Evolutionary conservation across 805 yeast genomes (phyloP).

Genomic region (Pichia manshurica): DNA sequence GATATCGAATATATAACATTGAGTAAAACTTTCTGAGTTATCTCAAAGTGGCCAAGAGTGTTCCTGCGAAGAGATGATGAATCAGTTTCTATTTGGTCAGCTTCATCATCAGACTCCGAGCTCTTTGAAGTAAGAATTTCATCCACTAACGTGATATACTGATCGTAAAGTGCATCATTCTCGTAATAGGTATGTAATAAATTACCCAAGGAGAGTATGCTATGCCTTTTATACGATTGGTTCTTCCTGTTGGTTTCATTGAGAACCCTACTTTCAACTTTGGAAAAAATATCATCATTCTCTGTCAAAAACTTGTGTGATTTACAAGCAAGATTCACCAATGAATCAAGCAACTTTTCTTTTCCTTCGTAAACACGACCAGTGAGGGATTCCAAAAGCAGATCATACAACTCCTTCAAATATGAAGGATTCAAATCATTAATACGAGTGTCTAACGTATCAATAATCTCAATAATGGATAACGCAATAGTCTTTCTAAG

Average conservation of each 20-base stretch:
- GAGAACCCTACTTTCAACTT: constrained; percentile 40
- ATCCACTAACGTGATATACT: constrained; percentile 33
- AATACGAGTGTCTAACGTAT: constrained; percentile 33
- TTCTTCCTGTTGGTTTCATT: constrained; percentile 66
- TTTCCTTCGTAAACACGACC: constrained; percentile 91
- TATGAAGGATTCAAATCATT: constrained; percentile 16
- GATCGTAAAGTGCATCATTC: constrained; percentile 29
- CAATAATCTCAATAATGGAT: constrained; percentile 55
- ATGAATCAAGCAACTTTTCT: constrained; percentile 64
- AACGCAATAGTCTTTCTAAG: constrained; percentile 67
- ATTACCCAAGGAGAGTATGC: constrained; percentile 47
- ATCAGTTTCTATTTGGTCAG: constrained; percentile 20
- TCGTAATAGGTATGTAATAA: constrained; percentile 33
- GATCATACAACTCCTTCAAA: constrained; percentile 38
- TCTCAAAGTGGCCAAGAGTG: not conserved
- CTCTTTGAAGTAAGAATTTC: constrained; percentile 13
- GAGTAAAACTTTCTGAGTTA: not conserved
- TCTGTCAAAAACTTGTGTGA: constrained; percentile 33
- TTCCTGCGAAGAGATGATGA: not conserved
- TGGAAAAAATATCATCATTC: constrained; percentile 30
- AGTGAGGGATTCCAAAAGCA: constrained; percentile 53
- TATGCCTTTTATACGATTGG: constrained; percentile 52
- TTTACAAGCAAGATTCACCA: constrained; percentile 52
- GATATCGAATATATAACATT: constrained; percentile 6
- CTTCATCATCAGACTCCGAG: constrained; percentile 33